Conservation (phyloP, 495 filamentous ascomycete genomes). For the Bryoglossum gracile region DNA sequence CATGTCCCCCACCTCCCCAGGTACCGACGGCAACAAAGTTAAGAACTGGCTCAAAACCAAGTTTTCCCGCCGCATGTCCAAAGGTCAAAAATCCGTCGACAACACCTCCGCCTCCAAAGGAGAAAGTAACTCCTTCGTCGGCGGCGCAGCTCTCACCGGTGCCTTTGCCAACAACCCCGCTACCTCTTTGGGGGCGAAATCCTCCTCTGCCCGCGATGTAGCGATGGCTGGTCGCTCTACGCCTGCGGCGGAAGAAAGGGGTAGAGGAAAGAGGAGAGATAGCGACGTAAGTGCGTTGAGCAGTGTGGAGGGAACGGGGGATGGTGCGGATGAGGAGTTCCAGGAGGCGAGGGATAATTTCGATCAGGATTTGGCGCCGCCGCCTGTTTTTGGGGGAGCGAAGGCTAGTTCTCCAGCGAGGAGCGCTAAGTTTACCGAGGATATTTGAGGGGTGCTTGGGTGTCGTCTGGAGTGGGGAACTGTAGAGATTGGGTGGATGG, state of each 20-base stretch:
- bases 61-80: conserved; percentile 39
- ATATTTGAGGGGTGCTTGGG: conserved; percentile 18
- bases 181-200: conserved; percentile 27
- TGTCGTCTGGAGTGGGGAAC: background rate
- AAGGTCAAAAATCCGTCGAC: conserved; percentile 26
- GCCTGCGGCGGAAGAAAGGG: background rate
- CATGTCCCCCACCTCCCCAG: conserved; percentile 14
- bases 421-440: conserved; percentile 28
- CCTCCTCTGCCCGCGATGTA: conserved; percentile 40
- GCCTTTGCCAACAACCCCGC: conserved; percentile 27
- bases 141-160: conserved; percentile 36
- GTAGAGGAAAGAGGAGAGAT: background rate
- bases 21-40: conserved; percentile 32
- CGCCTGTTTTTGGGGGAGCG: conserved; percentile 14
- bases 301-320: no score
- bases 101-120: conserved; percentile 20
- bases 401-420: conserved; percentile 24
- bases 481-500: background rate
- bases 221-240: conserved; percentile 38
- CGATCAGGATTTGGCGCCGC: conserved; percentile 31
- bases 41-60: conserved; percentile 56
- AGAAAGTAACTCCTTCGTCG: conserved; percentile 36
- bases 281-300: conserved; percentile 3
- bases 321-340: conserved; percentile 19
- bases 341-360: conserved; percentile 40